Base-by-base conservation (phyloP, 148 eudicot species). In the Rhododendron simsii region DNA sequence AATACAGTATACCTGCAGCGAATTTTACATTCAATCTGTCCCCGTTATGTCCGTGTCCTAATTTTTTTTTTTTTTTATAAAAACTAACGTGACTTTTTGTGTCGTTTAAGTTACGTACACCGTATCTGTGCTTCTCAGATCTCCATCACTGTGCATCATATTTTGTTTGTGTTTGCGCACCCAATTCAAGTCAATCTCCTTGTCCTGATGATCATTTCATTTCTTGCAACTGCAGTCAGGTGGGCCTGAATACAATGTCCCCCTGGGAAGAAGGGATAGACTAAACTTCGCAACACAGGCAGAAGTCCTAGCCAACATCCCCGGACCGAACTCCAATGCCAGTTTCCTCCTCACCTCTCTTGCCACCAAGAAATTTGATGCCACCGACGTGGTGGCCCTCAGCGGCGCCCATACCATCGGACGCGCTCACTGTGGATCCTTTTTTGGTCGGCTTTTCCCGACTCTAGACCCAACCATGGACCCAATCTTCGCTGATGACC, bases 381-480 rank as follows among this genome's bases (percentile, higher is more conserved):
- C 90, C 86, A 92, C 91, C 2, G 93, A 92, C 26, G 82, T 87
- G 6, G 92, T 92, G 20, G 92, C 91, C 4, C 92, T 92, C 80
- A 90, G 89, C 26, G 92, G 93, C 0, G 92, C 88, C 85, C 93
- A 92, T 89, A 90, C 92, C 88, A 92, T 92, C 33, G 93, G 93
- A 0, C 44, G 87, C 57, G 41, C 89, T 86, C 92, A 90, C 87
- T 92, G 93, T 86, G 20, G 67, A 3, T 74, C 93, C 83, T 90
- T 92, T 87, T 81, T 86, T 37, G 51, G 51, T 2, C 76, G 91
- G 41, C 91, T 89, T 51, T 91, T 89, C 81, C 92, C 92, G 0
- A 76, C 76, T 3, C 89, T 79, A 74, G 92, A 89, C 84, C 86
- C 89, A 14, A 89, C 89, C 73, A 82, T 91, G 92, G 90, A 91